A percentile compares a stretch with the other conserved stretches of the same genome.
Evolutionary conservation across 225 moss, liverwort and hornwort species (phyloP).

Genomic region (Anthoceros angustus): DNA sequence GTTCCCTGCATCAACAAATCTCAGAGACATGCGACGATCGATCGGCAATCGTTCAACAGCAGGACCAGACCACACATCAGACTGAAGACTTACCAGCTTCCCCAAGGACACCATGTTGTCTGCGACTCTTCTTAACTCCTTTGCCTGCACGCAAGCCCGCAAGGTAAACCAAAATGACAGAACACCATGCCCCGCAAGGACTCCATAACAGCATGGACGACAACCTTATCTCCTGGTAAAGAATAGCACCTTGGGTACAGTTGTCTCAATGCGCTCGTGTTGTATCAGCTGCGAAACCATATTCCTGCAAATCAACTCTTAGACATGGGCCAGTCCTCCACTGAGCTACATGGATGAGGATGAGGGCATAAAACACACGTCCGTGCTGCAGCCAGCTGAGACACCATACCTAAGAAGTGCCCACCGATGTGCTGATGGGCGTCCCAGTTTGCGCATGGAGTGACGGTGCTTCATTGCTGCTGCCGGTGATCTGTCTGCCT

Average conservation of each 20-base stretch:
- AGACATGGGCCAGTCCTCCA: background rate
- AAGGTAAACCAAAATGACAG: background rate
- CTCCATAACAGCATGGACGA: background rate
- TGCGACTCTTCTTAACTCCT: conserved; percentile 86
- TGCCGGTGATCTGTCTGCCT: too few species aligned
- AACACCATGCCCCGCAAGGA: background rate
- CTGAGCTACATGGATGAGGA: background rate
- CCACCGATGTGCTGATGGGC: conserved; percentile 74
- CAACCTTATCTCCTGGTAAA: background rate
- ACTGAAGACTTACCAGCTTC: conserved; percentile 44
- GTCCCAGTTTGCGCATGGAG: conserved; percentile 79
- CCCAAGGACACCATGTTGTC: conserved; percentile 97
- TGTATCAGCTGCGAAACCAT: conserved; percentile 85
- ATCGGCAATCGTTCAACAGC: background rate
- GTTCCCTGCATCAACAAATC: conserved; percentile 42
- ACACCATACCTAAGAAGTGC: conserved; percentile 50
- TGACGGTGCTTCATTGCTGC: conserved; percentile 69
- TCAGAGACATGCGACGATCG: background rate
- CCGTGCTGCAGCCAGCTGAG: background rate
- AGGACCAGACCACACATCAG: background rate
- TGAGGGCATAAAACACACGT: background rate
- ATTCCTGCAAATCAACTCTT: conserved; percentile 28
- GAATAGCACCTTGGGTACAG: conserved; percentile 56
- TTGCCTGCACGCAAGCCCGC: conserved; percentile 44
- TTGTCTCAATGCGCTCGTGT: conserved; percentile 88